phyloP scores from a whole-genome alignment of 129 eudicot genomes.

The Lactuca sativa region DNA sequence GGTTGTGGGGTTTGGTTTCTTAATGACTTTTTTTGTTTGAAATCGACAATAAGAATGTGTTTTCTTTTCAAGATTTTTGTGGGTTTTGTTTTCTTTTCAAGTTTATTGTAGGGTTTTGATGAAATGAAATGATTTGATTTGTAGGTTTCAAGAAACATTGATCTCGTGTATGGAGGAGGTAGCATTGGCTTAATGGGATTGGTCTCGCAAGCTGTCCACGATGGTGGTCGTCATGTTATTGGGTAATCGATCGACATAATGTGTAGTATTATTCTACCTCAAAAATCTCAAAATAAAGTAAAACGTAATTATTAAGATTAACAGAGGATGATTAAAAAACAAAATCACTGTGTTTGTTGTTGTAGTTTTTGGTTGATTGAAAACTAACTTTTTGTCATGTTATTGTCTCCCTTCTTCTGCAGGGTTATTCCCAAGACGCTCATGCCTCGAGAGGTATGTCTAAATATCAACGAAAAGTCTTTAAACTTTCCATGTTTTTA shows the following conservation, averaged over 20 bases:
- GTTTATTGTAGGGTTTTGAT: not conserved
- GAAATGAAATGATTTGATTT: slow-evolving; percentile 15
- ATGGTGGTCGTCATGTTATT: slow-evolving; percentile 97
- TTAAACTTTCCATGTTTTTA: slow-evolving; percentile 37
- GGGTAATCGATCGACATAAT: slow-evolving; percentile 51
- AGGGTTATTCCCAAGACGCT: slow-evolving; percentile 99
- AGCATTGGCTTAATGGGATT: slow-evolving; percentile 99
- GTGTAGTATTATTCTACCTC: slow-evolving; percentile 17
- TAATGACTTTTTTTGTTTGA: not conserved
- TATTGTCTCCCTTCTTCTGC: slow-evolving; percentile 65
- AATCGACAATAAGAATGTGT: slow-evolving; percentile 14
- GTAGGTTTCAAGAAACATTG: slow-evolving; percentile 96
- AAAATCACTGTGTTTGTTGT: slow-evolving; percentile 44
- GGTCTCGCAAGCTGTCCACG: slow-evolving; percentile 97
- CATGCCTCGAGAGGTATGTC: slow-evolving; percentile 99
- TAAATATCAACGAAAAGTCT: slow-evolving; percentile 40
- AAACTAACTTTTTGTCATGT: slow-evolving; percentile 76
- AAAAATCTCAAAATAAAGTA: slow-evolving; percentile 1
- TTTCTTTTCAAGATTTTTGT: slow-evolving; percentile 7
- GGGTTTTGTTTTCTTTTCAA: slow-evolving; percentile 14
- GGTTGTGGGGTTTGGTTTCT: not conserved
- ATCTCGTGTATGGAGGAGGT: slow-evolving; percentile 98
- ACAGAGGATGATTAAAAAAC: slow-evolving; percentile 35
- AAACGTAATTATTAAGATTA: slow-evolving; percentile 13
- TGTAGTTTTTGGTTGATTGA: slow-evolving; percentile 27